Conservation (phyloP, 345 rosid genomes). For the Clausena lansium region DNA sequence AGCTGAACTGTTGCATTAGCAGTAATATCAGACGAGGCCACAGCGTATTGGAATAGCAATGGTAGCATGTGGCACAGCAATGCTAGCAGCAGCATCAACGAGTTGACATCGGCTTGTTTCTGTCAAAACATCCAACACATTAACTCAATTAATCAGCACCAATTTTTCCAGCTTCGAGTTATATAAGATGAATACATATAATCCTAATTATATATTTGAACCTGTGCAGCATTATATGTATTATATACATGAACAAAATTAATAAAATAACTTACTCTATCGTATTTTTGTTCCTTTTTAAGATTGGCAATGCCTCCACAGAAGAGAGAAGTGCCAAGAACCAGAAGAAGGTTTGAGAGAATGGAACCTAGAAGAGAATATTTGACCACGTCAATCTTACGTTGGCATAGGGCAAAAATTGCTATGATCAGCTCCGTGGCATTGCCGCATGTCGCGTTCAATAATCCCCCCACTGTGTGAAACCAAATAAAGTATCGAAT, state of each 20-base stretch:
- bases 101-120: constrained; percentile 91
- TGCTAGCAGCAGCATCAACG: constrained; percentile 60
- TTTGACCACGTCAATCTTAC: constrained; percentile 73
- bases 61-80: constrained; percentile 78
- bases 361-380: constrained; percentile 86
- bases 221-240: too few relatives aligned
- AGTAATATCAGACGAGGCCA: constrained; percentile 24
- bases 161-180: too few relatives aligned
- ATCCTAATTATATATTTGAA: too few relatives aligned
- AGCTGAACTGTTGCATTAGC: constrained; percentile 47
- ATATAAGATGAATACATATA: too few relatives aligned
- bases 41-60: constrained; percentile 47
- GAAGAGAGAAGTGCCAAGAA: constrained; percentile 85
- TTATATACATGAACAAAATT: background rate
- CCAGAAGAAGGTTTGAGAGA: constrained; percentile 86
- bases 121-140: constrained; percentile 23
- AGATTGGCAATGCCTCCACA: constrained; percentile 86
- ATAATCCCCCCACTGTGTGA: constrained; percentile 81
- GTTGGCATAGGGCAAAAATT: constrained; percentile 56
- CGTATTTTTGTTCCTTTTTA: constrained; percentile 66
- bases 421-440: constrained; percentile 92
- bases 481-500: background rate
- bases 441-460: constrained; percentile 96
- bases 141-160: background rate
- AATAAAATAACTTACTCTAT: constrained; percentile 47